Percentiles rank a stretch among this genome's conserved stretches.
Evolutionary conservation across 2,329 filamentous ascomycete species (phyloP).

Genomic region (Coccinonectria pachysandricola): DNA sequence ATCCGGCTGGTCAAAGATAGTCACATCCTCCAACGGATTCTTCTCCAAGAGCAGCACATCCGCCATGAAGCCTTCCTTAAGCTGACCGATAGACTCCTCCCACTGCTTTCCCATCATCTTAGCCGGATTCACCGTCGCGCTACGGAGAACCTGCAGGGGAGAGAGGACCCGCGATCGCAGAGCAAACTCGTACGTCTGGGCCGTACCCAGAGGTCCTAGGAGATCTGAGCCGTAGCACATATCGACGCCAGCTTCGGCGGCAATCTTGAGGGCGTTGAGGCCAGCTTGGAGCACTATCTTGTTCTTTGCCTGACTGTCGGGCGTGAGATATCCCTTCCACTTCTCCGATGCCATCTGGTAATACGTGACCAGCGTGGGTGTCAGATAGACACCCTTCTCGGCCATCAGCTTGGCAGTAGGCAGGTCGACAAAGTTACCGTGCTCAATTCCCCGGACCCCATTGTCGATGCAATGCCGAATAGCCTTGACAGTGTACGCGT

Average conservation of each 20-base stretch:
- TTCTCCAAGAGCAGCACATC: conserved; percentile 40
- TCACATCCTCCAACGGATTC: conserved; percentile 45
- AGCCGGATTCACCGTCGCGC: conserved; percentile 35
- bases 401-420: conserved; percentile 39
- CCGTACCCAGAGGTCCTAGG: conserved; percentile 19
- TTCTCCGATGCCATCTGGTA: conserved; percentile 33
- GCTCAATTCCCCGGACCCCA: conserved; percentile 43
- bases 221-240: conserved; percentile 41
- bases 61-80: conserved; percentile 38
- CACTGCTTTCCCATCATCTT: conserved; percentile 34
- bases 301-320: conserved; percentile 36
- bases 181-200: conserved; percentile 22
- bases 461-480: conserved; percentile 44
- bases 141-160: conserved; percentile 13
- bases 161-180: conserved; percentile 15
- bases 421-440: conserved; percentile 31
- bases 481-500: conserved; percentile 43
- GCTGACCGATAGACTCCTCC: conserved; percentile 36
- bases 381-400: conserved; percentile 35
- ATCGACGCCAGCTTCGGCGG: conserved; percentile 38
- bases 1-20: conserved; percentile 36
- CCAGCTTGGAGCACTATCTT: conserved; percentile 36
- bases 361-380: conserved; percentile 43
- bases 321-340: conserved; percentile 32
- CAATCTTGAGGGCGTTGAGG: conserved; percentile 35